Evolutionary conservation across 495 filamentous ascomycete genomes (phyloP).

Genomic region (Podospora fimiseda): DNA sequence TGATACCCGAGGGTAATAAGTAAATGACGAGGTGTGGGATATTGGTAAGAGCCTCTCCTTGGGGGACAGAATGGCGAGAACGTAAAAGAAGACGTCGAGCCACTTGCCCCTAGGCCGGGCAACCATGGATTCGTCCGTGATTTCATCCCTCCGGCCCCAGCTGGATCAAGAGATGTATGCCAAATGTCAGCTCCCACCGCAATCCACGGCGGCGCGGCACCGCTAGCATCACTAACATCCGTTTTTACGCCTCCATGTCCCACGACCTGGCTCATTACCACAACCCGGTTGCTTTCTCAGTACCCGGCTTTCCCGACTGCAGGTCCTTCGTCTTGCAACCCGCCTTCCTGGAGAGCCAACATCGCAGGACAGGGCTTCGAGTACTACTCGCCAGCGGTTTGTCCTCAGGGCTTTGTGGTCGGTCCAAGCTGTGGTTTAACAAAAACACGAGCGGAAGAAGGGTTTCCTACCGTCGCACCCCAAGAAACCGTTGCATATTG

Average conservation of each 20-base stretch:
- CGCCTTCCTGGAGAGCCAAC: conserved; percentile 29
- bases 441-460: conserved; percentile 23
- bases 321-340: conserved; percentile 32
- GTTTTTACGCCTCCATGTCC: conserved; percentile 36
- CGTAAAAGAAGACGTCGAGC: conserved; percentile 2
- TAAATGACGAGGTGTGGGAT: conserved; percentile 1
- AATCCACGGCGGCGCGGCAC: conserved; percentile 21
- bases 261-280: conserved; percentile 34
- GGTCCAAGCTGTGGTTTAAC: conserved; percentile 27
- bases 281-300: conserved; percentile 34
- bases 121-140: neutral
- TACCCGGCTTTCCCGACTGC: conserved; percentile 32
- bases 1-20: neutral
- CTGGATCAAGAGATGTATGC: conserved; percentile 6
- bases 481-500: conserved; percentile 37
- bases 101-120: neutral
- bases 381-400: conserved; percentile 40
- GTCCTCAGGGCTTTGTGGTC: conserved; percentile 33
- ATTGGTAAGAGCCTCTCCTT: neutral
- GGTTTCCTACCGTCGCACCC: conserved; percentile 27
- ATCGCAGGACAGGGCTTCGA: conserved; percentile 30
- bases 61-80: neutral
- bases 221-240: conserved; percentile 34
- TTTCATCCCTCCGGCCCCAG: conserved; percentile 4
- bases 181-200: conserved; percentile 17